Percentiles rank a stretch among this genome's conserved stretches.
Conservation (phyloP, 2,329 filamentous ascomycete species). For the Ophiocordyceps robertsii region DNA sequence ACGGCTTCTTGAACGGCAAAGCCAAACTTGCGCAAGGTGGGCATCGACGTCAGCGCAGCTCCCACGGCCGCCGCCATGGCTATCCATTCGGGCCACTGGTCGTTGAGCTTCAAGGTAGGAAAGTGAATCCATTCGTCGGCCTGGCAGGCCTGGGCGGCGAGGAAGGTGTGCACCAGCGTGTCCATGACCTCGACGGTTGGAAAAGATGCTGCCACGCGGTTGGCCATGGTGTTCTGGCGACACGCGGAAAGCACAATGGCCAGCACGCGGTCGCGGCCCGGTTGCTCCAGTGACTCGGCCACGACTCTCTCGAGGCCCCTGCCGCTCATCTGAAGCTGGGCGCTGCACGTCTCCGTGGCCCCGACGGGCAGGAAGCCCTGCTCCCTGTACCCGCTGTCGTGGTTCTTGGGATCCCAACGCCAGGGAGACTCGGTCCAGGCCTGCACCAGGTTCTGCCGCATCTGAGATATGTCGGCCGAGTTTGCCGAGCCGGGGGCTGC, state of each 20-base stretch:
- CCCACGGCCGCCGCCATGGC: constrained; percentile 47
- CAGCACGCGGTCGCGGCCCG: constrained; percentile 47
- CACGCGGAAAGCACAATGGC: constrained; percentile 49
- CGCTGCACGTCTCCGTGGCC: constrained; percentile 20
- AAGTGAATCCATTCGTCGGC: constrained; percentile 49
- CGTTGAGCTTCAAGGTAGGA: constrained; percentile 41
- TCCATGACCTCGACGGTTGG: constrained; percentile 48
- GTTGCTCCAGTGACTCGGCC: constrained; percentile 28
- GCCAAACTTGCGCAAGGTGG: constrained; percentile 47
- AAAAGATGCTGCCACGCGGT: constrained; percentile 44
- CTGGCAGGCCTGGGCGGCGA: constrained; percentile 41
- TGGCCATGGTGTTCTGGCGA: constrained; percentile 33
- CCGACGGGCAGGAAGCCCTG: constrained; percentile 31
- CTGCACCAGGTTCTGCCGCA: constrained; percentile 32
- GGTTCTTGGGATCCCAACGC: constrained; percentile 32
- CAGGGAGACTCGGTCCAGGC: constrained; percentile 37
- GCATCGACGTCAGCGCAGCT: constrained; percentile 42
- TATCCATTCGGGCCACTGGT: constrained; percentile 44
- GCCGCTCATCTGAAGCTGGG: constrained; percentile 24
- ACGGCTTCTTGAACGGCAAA: constrained; percentile 39
- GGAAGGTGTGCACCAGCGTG: constrained; percentile 45
- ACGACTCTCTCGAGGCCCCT: constrained; percentile 25
- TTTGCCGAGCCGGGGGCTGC: constrained; percentile 17
- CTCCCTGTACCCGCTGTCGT: constrained; percentile 30
- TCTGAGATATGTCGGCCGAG: constrained; percentile 27